phyloP scores from a whole-genome alignment of 1,284 basidiomycete species.

The Gymnopus androsaceus region DNA sequence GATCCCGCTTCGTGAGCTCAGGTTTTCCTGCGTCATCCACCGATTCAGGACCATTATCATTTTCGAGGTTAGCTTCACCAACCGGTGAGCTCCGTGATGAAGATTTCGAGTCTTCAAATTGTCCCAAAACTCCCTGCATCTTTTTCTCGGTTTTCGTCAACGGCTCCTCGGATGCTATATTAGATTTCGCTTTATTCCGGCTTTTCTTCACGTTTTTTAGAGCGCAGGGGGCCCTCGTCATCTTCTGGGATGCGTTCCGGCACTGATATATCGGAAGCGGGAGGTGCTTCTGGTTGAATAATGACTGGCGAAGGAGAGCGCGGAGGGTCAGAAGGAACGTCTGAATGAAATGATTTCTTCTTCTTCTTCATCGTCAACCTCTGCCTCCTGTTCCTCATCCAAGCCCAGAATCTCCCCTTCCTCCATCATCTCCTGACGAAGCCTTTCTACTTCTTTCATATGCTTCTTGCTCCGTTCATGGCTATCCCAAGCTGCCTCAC shows the following conservation, averaged over 20 bases:
- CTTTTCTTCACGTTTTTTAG: constrained; percentile 18
- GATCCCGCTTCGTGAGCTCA: constrained; percentile 78
- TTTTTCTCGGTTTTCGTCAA: constrained; percentile 25
- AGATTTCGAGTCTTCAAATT: constrained; percentile 9
- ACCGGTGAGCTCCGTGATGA: not conserved
- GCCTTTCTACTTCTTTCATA: constrained; percentile 79
- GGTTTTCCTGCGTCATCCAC: constrained; percentile 7
- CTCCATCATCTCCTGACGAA: constrained; percentile 73
- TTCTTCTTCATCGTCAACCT: constrained; percentile 23
- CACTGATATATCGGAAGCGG: not conserved
- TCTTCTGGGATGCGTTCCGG: not conserved
- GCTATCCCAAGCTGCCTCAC: constrained; percentile 93
- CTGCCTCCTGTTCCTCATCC: constrained; percentile 28
- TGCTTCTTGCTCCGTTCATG: constrained; percentile 98
- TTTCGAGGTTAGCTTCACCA: not conserved
- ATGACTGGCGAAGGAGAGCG: not conserved
- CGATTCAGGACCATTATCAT: not conserved
- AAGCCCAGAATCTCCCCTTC: constrained; percentile 72
- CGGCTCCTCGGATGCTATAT: constrained; percentile 22
- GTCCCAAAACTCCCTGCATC: constrained; percentile 18
- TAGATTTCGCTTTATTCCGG: constrained; percentile 15
- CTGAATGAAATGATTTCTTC: too few relatives aligned
- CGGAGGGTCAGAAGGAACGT: constrained; percentile 10
- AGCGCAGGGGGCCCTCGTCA: not conserved
- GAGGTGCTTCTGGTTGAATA: not conserved